Evolutionary conservation across 495 filamentous ascomycete species (phyloP).

Genomic region (Talaromyces trachyspermus): DNA sequence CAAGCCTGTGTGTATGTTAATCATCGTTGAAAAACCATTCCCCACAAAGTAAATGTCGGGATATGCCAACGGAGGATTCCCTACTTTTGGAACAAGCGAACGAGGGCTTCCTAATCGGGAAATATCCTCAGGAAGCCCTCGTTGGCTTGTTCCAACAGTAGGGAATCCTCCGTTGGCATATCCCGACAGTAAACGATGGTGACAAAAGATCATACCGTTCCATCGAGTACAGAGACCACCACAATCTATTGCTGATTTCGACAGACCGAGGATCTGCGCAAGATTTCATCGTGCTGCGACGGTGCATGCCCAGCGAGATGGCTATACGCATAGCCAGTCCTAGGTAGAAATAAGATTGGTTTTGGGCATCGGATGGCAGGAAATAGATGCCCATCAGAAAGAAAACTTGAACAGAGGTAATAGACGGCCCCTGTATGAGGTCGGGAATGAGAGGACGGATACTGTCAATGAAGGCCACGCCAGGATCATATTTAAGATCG

Average conservation of each 20-base stretch:
- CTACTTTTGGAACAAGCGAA: too few relatives aligned
- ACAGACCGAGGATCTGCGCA: background rate
- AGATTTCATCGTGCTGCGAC: slow-evolving; percentile 1
- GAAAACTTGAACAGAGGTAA: slow-evolving; percentile 17
- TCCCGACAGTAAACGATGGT: background rate
- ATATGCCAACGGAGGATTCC: too few relatives aligned
- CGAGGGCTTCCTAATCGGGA: too few relatives aligned
- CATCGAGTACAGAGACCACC: slow-evolving; percentile 23
- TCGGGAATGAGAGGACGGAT: slow-evolving; percentile 17
- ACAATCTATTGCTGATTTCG: slow-evolving; percentile 16
- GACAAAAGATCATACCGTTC: slow-evolving; percentile 11
- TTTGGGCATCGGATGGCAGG: slow-evolving; percentile 18
- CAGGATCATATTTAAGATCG: slow-evolving; percentile 7
- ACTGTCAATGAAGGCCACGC: slow-evolving; percentile 12
- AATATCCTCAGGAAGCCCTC: too few relatives aligned
- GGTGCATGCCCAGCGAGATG: slow-evolving; percentile 43
- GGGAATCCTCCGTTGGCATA: too few relatives aligned
- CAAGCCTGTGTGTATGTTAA: slow-evolving; percentile 12
- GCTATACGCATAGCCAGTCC: slow-evolving; percentile 45
- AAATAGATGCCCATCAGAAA: slow-evolving; percentile 19
- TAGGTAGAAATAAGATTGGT: slow-evolving; percentile 21
- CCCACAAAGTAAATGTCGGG: too few relatives aligned
- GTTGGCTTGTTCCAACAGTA: too few relatives aligned
- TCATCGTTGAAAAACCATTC: background rate
- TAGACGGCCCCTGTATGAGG: slow-evolving; percentile 13